Evolutionary conservation across 1,284 basidiomycete species (phyloP).

Genomic region (Rhizopogon hawkerae): DNA sequence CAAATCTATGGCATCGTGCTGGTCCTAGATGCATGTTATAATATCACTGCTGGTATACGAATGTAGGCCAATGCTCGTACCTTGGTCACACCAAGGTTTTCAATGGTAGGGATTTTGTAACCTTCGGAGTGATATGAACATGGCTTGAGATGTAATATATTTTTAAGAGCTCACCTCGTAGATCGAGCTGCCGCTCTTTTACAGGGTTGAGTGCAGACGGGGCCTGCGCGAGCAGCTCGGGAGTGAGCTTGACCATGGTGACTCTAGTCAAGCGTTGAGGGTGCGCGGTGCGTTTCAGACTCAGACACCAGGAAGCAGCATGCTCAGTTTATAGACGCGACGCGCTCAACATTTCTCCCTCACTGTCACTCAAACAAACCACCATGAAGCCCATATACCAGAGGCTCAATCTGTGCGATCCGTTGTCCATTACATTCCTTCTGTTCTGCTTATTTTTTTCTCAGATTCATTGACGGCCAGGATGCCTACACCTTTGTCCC

Average conservation of each 20-base stretch:
- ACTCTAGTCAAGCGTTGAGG: constrained; percentile 9
- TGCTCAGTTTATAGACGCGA: constrained; percentile 10
- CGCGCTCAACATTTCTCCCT: constrained; percentile 9
- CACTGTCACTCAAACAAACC: constrained; percentile 8
- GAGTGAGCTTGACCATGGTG: constrained; percentile 80
- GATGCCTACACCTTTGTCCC: constrained; percentile 74
- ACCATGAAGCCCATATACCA: constrained; percentile 63
- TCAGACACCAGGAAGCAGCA: constrained; percentile 32
- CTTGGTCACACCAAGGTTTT: constrained; percentile 97
- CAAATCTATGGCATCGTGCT: constrained; percentile 90
- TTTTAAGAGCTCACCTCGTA: constrained; percentile 62
- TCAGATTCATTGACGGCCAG: constrained; percentile 57
- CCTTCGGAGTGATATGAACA: constrained; percentile 40
- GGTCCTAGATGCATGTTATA: constrained; percentile 49
- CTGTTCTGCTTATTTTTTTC: constrained; percentile 14
- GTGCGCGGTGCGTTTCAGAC: constrained; percentile 32
- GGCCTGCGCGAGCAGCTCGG: constrained; percentile 77
- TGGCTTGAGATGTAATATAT: constrained; percentile 19
- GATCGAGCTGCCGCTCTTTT: constrained; percentile 91
- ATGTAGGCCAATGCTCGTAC: constrained; percentile 34
- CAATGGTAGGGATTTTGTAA: constrained; percentile 95
- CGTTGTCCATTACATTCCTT: not conserved
- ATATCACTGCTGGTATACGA: constrained; percentile 7
- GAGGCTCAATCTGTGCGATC: constrained; percentile 55
- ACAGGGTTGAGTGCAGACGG: constrained; percentile 79